Conservation (phyloP, 371 early-diverging fungal genomes). For the Mortierella sp. region DNA sequence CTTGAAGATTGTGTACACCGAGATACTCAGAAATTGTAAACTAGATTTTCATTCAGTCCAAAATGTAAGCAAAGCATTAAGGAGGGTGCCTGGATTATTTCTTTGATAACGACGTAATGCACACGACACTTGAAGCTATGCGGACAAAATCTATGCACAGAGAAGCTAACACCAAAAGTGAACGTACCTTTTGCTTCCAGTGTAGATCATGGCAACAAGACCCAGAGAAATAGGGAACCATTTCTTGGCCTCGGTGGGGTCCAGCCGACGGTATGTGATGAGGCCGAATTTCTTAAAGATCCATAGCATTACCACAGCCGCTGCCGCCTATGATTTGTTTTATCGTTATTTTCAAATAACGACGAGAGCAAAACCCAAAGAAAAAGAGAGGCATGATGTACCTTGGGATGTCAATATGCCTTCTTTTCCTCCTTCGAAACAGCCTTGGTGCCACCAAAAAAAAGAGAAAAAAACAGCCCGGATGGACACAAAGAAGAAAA, state of each 20-base stretch:
- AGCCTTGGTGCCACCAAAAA: constrained; percentile 48
- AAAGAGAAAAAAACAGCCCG: constrained; percentile 38
- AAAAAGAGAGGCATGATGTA: constrained; percentile 12
- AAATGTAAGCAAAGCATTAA: background rate
- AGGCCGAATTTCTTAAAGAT: constrained; percentile 73
- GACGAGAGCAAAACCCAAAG: background rate
- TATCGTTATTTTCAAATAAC: background rate
- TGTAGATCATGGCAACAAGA: constrained; percentile 97
- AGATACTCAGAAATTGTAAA: constrained; percentile 93
- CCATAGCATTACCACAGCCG: constrained; percentile 35
- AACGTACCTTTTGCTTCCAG: constrained; percentile 87
- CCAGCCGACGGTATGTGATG: constrained; percentile 76
- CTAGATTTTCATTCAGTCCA: constrained; percentile 26
- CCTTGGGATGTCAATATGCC: background rate
- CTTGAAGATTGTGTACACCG: constrained; percentile 98
- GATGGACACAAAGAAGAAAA: background rate
- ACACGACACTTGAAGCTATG: background rate
- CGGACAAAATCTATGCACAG: background rate
- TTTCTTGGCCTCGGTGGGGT: constrained; percentile 72
- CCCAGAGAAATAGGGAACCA: constrained; percentile 94
- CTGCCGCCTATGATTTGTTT: constrained; percentile 22
- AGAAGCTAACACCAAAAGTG: background rate
- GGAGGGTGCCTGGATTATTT: background rate
- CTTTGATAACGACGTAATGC: background rate
- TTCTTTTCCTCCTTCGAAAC: constrained; percentile 23